phyloP scores from a whole-genome alignment of 139 green algal species.

The Auxenochlorella pyrenoidosa region DNA sequence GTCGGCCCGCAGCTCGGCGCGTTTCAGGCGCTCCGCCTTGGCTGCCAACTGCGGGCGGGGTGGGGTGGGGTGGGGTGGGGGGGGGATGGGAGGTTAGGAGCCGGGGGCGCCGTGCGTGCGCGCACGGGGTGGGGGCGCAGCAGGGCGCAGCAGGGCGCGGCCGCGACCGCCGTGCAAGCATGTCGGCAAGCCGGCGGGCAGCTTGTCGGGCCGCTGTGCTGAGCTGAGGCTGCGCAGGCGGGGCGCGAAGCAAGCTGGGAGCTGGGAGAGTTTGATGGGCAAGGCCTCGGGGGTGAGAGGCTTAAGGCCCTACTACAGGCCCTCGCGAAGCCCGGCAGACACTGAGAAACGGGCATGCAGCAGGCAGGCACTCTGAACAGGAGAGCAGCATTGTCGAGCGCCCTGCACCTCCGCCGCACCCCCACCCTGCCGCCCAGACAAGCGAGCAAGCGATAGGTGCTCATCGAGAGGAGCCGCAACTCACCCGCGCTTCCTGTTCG shows the following conservation, averaged over 20 bases:
- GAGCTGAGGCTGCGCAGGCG: background rate
- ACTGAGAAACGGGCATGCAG: too few species aligned
- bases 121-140: too few species aligned
- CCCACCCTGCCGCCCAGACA: too few species aligned
- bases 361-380: background rate
- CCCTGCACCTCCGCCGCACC: background rate
- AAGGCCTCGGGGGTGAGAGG: background rate
- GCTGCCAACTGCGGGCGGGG: background rate
- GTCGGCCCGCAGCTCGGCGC: constrained; percentile 19
- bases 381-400: too few species aligned
- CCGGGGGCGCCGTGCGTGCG: too few species aligned
- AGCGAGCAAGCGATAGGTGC: too few species aligned
- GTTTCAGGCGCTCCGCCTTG: constrained; percentile 22
- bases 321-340: too few species aligned
- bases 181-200: background rate
- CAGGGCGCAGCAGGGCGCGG: too few species aligned
- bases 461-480: background rate
- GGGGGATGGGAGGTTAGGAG: background rate
- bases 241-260: too few species aligned
- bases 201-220: background rate
- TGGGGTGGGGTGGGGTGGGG: background rate
- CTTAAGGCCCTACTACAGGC: too few species aligned
- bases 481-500: constrained; percentile 3
- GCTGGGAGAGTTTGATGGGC: too few species aligned
- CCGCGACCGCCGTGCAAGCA: too few species aligned